Percentiles rank a stretch among this genome's conserved stretches.
These are phyloP conservation scores for Backusella circina DNA, from an alignment of 192 early-diverging fungal genomes.

Conservation along the genomic window DNA sequence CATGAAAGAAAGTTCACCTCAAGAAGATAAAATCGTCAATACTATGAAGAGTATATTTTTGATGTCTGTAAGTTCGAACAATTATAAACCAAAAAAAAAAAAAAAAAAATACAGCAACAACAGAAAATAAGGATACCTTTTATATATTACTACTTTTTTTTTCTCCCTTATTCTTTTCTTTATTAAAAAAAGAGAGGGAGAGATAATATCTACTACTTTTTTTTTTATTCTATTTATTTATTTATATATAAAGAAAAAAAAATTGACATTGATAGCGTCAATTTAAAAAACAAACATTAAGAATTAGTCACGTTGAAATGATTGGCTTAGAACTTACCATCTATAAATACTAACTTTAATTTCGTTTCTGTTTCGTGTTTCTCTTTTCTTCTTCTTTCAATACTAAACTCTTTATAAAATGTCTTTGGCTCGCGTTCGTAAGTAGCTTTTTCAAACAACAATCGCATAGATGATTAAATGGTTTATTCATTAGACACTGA, in stretches of 20 bases:
- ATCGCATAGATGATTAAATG: neutral
- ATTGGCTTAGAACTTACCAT: neutral
- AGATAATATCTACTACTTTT: neutral
- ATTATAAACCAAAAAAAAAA: neutral
- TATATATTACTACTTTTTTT: neutral
- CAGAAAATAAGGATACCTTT: neutral
- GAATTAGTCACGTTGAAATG: neutral
- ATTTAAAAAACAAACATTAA: neutral
- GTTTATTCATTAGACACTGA: slow-evolving; percentile 34
- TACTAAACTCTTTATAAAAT: neutral
- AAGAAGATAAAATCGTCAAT: slow-evolving; percentile 4
- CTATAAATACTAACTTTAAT: neutral
- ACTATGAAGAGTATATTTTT: slow-evolving; percentile 24
- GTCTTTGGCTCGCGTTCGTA: slow-evolving; percentile 8
- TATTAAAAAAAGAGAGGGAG: neutral
- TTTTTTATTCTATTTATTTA: neutral
- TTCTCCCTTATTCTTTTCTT: neutral
- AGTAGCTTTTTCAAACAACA: slow-evolving; percentile 5
- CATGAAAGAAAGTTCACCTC: neutral
- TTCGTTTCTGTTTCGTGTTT: neutral
- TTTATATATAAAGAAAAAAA: neutral
- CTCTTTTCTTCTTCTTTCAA: neutral
- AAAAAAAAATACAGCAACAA: neutral
- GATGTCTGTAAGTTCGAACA: slow-evolving; percentile 5
- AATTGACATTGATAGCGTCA: neutral